Conservation (phyloP, 345 rosid genomes). For the Lepidium africanum region DNA sequence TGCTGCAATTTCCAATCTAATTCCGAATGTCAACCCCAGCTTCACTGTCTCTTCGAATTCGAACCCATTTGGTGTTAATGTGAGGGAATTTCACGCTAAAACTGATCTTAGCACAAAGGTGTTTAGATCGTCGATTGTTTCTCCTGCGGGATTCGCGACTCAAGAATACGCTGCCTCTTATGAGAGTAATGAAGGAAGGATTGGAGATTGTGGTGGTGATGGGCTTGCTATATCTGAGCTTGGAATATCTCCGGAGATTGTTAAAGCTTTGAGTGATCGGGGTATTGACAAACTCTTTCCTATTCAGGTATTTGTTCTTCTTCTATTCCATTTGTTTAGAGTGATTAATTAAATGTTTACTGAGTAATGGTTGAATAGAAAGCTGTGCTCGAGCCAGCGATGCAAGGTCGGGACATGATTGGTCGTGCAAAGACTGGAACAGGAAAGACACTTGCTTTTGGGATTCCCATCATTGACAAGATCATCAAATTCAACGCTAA, state of each 20-base stretch:
- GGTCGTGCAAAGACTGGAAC: slow-evolving; percentile 98
- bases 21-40: not conserved
- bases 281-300: slow-evolving; percentile 81
- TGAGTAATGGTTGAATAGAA: slow-evolving; percentile 31
- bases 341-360: too few relatives aligned
- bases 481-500: slow-evolving; percentile 66
- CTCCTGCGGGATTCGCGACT: slow-evolving; percentile 40
- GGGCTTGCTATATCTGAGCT: slow-evolving; percentile 38
- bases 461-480: slow-evolving; percentile 79
- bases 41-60: not conserved
- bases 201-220: slow-evolving; percentile 20
- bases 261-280: slow-evolving; percentile 50
- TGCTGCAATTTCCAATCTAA: slow-evolving; percentile 10
- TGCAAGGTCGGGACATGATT: slow-evolving; percentile 87
- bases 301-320: slow-evolving; percentile 53
- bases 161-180: not conserved
- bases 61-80: not conserved
- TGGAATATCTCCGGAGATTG: slow-evolving; percentile 66
- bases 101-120: slow-evolving; percentile 31
- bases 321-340: too few relatives aligned
- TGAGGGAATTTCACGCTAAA: slow-evolving; percentile 42
- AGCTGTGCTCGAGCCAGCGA: slow-evolving; percentile 93
- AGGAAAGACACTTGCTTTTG: slow-evolving; percentile 97
- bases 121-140: slow-evolving; percentile 18
- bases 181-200: slow-evolving; percentile 7